Evolutionary conservation across 2,329 filamentous ascomycete genomes (phyloP).

Genomic region (Leptoxyphium fumago): DNA sequence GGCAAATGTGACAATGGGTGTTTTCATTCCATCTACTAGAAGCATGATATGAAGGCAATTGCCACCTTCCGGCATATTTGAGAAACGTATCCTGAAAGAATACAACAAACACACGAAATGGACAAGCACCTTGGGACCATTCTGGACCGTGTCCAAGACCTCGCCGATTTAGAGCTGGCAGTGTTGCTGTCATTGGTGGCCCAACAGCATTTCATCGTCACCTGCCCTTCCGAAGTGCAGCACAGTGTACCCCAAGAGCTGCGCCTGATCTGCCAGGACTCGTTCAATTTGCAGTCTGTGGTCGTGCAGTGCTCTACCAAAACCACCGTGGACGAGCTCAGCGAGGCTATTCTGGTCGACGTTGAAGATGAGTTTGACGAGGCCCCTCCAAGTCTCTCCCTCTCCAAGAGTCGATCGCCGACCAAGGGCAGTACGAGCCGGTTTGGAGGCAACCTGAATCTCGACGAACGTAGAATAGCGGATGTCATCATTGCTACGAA

Average conservation of each 20-base stretch:
- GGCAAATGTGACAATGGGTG: too few species aligned
- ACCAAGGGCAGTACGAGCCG: slow-evolving; percentile 2
- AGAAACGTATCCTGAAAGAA: too few species aligned
- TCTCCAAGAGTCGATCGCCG: neutral
- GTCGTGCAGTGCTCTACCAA: slow-evolving; percentile 57
- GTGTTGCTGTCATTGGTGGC: slow-evolving; percentile 66
- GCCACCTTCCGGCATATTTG: too few species aligned
- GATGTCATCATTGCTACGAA: slow-evolving; percentile 73
- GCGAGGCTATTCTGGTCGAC: slow-evolving; percentile 47
- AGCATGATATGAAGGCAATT: too few species aligned
- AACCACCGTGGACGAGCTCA: slow-evolving; percentile 72
- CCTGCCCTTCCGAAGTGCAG: neutral
- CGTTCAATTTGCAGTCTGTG: slow-evolving; percentile 57
- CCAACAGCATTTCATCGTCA: slow-evolving; percentile 74
- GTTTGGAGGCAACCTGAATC: slow-evolving; percentile 10
- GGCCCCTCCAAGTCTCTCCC: neutral
- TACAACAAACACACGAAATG: too few species aligned
- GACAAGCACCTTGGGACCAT: neutral
- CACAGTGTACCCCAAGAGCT: slow-evolving; percentile 36
- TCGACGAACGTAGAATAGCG: slow-evolving; percentile 47
- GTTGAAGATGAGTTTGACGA: slow-evolving; percentile 10
- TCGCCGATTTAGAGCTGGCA: slow-evolving; percentile 82
- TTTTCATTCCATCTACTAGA: too few species aligned
- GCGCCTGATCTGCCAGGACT: slow-evolving; percentile 51
- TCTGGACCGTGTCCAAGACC: slow-evolving; percentile 48